These are phyloP conservation scores for Arxiozyma bovina DNA, from an alignment of 1,139 yeast species.

Conservation along the genomic window DNA sequence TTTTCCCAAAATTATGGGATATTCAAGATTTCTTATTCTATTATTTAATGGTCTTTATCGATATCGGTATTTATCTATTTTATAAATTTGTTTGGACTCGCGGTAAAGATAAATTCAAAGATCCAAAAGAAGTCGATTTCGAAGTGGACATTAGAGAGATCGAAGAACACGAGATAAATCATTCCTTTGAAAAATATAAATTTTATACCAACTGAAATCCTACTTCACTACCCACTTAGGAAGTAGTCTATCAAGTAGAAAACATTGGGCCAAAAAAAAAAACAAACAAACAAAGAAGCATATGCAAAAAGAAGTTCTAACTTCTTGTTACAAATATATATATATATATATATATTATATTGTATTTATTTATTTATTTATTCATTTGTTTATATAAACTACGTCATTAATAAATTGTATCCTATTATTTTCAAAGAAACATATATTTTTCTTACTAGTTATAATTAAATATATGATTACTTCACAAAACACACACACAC, in stretches of 20 bases:
- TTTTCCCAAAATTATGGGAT: conserved; percentile 57
- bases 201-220: conserved; percentile 7
- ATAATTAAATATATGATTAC: neutral
- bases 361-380: neutral
- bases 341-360: too few relatives aligned
- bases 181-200: conserved; percentile 17
- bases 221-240: neutral
- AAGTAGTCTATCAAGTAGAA: neutral
- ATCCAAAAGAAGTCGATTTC: conserved; percentile 48
- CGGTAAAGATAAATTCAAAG: conserved; percentile 41
- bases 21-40: conserved; percentile 53
- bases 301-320: neutral
- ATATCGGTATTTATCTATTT: conserved; percentile 44
- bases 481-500: neutral
- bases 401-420: neutral
- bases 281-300: neutral
- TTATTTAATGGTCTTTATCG: conserved; percentile 60
- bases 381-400: neutral
- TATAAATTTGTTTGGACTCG: conserved; percentile 46
- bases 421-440: neutral
- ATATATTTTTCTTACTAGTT: neutral
- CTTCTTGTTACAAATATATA: neutral
- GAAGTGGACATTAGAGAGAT: conserved; percentile 47
- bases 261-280: neutral
- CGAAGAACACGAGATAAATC: conserved; percentile 42